phyloP scores from a whole-genome alignment of 441 rosid species.

The Macaranga tanarius region DNA sequence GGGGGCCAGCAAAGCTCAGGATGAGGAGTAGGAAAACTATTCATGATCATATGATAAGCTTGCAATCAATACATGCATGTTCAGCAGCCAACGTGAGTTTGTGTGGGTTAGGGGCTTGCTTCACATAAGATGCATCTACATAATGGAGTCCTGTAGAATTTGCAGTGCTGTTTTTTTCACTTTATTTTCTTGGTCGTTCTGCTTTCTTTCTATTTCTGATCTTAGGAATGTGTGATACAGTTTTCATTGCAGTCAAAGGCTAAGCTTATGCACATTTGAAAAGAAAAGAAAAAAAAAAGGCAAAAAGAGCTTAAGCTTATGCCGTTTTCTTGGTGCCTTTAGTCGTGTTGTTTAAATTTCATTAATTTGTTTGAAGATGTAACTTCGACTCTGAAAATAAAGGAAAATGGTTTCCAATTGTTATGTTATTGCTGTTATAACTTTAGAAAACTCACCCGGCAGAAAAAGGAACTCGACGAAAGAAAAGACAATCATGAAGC shows the following conservation, averaged over 20 bases:
- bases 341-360: slow-evolving; percentile 26
- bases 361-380: slow-evolving; percentile 30
- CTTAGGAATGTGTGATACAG: slow-evolving; percentile 1
- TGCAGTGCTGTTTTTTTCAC: not conserved
- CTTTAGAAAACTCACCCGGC: not conserved
- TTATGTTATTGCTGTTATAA: too few species aligned
- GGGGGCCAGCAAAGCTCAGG: not conserved
- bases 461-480: not conserved
- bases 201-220: not conserved
- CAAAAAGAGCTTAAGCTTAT: too few species aligned
- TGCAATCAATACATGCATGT: not conserved
- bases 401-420: not conserved
- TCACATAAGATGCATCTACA: slow-evolving; percentile 4
- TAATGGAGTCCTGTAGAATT: slow-evolving; percentile 26
- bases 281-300: too few species aligned
- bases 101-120: slow-evolving; percentile 19
- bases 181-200: not conserved
- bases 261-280: too few species aligned
- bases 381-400: slow-evolving; percentile 3
- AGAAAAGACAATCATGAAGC: not conserved
- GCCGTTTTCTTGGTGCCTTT: not conserved
- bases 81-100: slow-evolving; percentile 13
- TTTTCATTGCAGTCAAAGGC: slow-evolving; percentile 15
- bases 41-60: not conserved
- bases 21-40: not conserved